Evolutionary conservation across 192 early-diverging fungal species (phyloP).

Genomic region (Coemansia sp.): DNA sequence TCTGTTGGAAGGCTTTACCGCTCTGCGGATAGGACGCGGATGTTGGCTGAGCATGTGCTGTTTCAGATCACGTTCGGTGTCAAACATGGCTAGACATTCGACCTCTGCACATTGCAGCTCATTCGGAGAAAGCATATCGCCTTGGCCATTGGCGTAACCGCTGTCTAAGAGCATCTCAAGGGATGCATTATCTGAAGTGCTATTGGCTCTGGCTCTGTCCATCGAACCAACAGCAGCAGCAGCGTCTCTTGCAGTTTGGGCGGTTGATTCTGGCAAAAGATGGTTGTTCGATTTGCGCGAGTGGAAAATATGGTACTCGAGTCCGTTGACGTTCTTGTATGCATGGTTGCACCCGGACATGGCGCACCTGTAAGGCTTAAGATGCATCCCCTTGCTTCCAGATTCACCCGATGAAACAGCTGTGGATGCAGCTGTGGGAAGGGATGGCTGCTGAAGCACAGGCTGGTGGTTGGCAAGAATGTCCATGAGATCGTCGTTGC

Average conservation of each 20-base stretch:
- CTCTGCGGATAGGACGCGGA: constrained; percentile 48
- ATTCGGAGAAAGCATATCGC: not conserved
- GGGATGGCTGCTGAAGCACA: not conserved
- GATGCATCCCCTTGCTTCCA: not conserved
- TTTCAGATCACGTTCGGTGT: constrained; percentile 30
- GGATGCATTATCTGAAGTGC: not conserved
- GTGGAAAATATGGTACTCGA: constrained; percentile 74
- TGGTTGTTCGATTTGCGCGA: constrained; percentile 53
- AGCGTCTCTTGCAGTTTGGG: not conserved
- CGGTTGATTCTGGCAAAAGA: constrained; percentile 15
- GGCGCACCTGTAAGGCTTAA: constrained; percentile 66
- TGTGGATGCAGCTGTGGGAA: not conserved
- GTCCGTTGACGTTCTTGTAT: constrained; percentile 84
- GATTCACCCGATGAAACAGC: not conserved
- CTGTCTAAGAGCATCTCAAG: not conserved
- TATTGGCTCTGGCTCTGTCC: not conserved
- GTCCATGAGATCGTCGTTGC: constrained; percentile 3
- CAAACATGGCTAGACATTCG: constrained; percentile 34
- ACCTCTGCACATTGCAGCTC: constrained; percentile 42
- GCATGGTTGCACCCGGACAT: constrained; percentile 64
- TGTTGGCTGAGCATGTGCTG: constrained; percentile 36
- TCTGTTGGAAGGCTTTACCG: constrained; percentile 40
- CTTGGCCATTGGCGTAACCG: too few species aligned
- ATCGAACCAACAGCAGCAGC: not conserved
- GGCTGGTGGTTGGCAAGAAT: constrained; percentile 2